Percentiles rank a stretch among this genome's conserved stretches.
phyloP scores from a whole-genome alignment of 2,329 filamentous ascomycete genomes.

The Xylariaceae sp. region DNA sequence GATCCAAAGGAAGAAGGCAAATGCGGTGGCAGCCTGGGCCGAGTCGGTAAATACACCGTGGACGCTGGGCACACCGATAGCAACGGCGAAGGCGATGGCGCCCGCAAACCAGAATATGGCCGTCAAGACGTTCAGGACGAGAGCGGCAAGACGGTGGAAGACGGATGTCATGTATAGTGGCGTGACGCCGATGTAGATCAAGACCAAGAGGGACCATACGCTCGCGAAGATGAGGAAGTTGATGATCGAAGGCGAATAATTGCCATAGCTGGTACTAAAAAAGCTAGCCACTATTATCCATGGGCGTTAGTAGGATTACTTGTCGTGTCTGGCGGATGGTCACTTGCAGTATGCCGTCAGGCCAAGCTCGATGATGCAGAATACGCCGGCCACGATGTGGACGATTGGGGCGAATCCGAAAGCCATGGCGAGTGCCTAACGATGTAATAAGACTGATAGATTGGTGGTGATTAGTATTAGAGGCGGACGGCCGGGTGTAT shows the following conservation, averaged over 20 bases:
- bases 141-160: slow-evolving; percentile 63
- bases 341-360: slow-evolving; percentile 69
- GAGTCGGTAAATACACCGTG: slow-evolving; percentile 51
- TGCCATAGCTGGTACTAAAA: slow-evolving; percentile 35
- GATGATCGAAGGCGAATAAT: slow-evolving; percentile 51
- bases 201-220: slow-evolving; percentile 71
- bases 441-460: no score
- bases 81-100: slow-evolving; percentile 72
- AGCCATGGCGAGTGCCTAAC: slow-evolving; percentile 39
- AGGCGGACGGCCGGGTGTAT: no score
- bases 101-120: slow-evolving; percentile 90
- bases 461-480: no score
- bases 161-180: slow-evolving; percentile 60
- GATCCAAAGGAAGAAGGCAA: slow-evolving; percentile 64
- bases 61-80: slow-evolving; percentile 53
- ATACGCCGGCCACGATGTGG: slow-evolving; percentile 64
- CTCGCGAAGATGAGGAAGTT: slow-evolving; percentile 79
- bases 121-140: slow-evolving; percentile 68
- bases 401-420: slow-evolving; percentile 58
- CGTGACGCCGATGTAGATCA: slow-evolving; percentile 67
- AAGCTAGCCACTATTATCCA: slow-evolving; percentile 49
- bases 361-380: slow-evolving; percentile 73
- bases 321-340: not conserved
- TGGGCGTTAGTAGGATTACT: slow-evolving; percentile 3
- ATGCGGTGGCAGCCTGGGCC: slow-evolving; percentile 62